Evolutionary conservation across 805 yeast species (phyloP).

Genomic region (Saturnispora sekii): DNA sequence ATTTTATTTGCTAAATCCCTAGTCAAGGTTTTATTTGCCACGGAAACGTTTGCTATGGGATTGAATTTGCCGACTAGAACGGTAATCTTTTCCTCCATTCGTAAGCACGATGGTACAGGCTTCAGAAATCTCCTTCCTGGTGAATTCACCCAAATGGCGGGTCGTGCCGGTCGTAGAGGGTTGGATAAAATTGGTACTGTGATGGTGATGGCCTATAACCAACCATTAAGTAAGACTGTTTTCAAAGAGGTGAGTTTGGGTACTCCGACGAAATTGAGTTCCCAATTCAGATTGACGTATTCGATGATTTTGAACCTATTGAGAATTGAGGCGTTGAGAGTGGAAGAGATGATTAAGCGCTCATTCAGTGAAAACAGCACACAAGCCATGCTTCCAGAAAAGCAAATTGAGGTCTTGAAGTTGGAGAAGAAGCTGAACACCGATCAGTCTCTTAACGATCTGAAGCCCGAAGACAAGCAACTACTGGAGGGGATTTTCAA

Average conservation of each 20-base stretch:
- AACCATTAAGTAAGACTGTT: constrained; percentile 45
- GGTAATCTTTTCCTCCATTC: constrained; percentile 75
- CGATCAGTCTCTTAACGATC: constrained; percentile 21
- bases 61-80: constrained; percentile 93
- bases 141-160: constrained; percentile 98
- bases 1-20: constrained; percentile 79
- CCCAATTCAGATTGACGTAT: constrained; percentile 91
- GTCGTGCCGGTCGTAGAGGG: constrained; percentile 98
- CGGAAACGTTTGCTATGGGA: constrained; percentile 99
- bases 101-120: constrained; percentile 85
- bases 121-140: constrained; percentile 85
- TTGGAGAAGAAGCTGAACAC: constrained; percentile 37
- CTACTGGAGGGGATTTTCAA: constrained; percentile 33
- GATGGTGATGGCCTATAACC: constrained; percentile 75
- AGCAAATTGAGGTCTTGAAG: constrained; percentile 52
- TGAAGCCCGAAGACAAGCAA: constrained; percentile 29
- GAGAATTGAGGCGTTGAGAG: constrained; percentile 87
- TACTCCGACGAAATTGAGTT: constrained; percentile 76
- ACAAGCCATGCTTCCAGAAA: constrained; percentile 80
- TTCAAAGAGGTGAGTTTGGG: constrained; percentile 83
- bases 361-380: constrained; percentile 88
- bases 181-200: constrained; percentile 91
- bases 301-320: constrained; percentile 88
- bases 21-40: constrained; percentile 87
- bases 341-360: constrained; percentile 97